phyloP scores from a whole-genome alignment of 2,329 filamentous ascomycete genomes.

The Claviceps fusiformis region DNA sequence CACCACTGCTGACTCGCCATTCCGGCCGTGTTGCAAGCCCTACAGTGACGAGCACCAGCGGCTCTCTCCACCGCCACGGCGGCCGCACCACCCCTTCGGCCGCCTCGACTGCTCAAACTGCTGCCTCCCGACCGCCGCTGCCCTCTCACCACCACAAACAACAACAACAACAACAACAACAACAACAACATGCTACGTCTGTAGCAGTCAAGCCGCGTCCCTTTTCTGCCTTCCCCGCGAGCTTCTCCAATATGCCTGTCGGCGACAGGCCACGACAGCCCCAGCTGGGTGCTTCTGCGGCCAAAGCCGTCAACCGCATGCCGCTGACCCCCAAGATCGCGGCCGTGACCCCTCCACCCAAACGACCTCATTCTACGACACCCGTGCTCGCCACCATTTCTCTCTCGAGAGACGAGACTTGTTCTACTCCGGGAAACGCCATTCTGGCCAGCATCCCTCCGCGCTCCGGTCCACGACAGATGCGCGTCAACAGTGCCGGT shows the following conservation, averaged over 20 bases:
- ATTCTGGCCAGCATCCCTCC: slow-evolving; percentile 62
- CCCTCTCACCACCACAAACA: slow-evolving; percentile 1
- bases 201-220: slow-evolving; percentile 1
- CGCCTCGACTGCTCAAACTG: not conserved
- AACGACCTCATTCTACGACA: slow-evolving; percentile 15
- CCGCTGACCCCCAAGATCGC: slow-evolving; percentile 45
- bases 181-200: not conserved
- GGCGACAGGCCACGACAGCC: slow-evolving; percentile 52
- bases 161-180: not conserved
- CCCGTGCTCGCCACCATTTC: slow-evolving; percentile 9
- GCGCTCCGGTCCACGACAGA: slow-evolving; percentile 60
- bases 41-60: not conserved
- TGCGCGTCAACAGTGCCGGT: slow-evolving; percentile 53
- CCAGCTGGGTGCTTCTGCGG: slow-evolving; percentile 48
- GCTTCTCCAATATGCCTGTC: slow-evolving; percentile 27
- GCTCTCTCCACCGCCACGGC: not conserved
- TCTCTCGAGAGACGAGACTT: slow-evolving; percentile 31
- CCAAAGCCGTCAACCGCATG: slow-evolving; percentile 35
- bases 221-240: slow-evolving; percentile 2
- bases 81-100: not conserved
- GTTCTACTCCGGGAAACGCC: slow-evolving; percentile 36
- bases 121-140: not conserved
- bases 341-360: slow-evolving; percentile 26
- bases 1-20: not conserved
- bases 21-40: no score